Evolutionary conservation across 371 early-diverging fungal genomes (phyloP), one percentile per base, ranked within the genome.

Genomic region (Coemansia sp.): DNA sequence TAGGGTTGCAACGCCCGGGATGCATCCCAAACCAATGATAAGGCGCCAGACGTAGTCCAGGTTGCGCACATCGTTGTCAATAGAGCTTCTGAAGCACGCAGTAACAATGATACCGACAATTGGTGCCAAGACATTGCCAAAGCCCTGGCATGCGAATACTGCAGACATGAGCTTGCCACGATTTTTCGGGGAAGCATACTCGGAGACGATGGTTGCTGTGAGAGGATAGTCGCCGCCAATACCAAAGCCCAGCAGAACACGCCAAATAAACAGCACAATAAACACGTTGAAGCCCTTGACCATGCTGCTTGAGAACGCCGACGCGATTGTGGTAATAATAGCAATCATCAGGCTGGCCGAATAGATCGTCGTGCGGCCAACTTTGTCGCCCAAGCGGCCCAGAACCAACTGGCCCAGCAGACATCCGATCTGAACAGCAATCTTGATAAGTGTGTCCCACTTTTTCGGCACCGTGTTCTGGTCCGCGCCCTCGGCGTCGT

Each of bases 1-100:
- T 61, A 95, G 81, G 8, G 94, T 90, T 34, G 84, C 84, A 14
- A 90, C 66, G 26, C 90, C 92, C 16, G 96, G 96, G n/a, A 95
- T 73, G 73, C 87, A 86, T 60, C 94, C 93, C 59, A 90, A 81
- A 62, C 88, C 91, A 52, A 92, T 83, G 65, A 86, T 77, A 42
- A 93, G 78, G 68, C 96, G 88, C 96, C 96, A 95, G 65, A 92
- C 93, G 66, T 90, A 87, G 77, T 94, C 95, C 69, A 94, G 72
- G 64, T 88, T 82, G 68, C 79, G 77, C 4, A 80, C 78, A 77
- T 92, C 87, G 7, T 71, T 78, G 47, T 77, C 77, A 74, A 94
- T 87, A 57, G 75, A 67, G 65, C 71, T 52, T 80, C 89, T 87
- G 84, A 89, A 89, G 37, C 87, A 85, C 24, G 93, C 82, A 5